Conservation (phyloP, 78 protist species). For the Dictyostelium intermedium region DNA sequence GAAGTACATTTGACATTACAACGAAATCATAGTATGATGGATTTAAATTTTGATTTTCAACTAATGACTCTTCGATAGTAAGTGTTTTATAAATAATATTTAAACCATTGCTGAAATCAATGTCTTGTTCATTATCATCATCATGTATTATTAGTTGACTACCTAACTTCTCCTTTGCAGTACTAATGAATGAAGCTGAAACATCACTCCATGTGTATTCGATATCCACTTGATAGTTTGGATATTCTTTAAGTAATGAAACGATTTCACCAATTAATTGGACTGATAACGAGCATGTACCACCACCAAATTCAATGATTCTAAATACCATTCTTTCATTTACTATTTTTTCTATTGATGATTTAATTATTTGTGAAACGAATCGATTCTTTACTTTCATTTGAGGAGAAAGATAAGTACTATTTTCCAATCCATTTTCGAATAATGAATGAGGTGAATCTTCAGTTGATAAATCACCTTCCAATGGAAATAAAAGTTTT, state of each 20-base stretch:
- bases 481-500: too few relatives aligned
- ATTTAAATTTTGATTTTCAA: not conserved
- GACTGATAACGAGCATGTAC: not conserved
- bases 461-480: too few relatives aligned
- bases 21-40: slow-evolving; percentile 25
- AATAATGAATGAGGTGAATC: too few relatives aligned
- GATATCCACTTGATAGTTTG: not conserved
- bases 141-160: not conserved
- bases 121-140: too few relatives aligned
- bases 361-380: not conserved
- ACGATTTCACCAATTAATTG: not conserved
- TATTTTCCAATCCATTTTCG: too few relatives aligned
- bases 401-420: too few relatives aligned
- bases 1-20: not conserved
- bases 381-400: not conserved
- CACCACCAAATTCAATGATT: slow-evolving; percentile 5
- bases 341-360: not conserved
- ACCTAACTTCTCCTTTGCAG: not conserved
- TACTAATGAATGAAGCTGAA: not conserved
- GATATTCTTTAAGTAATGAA: not conserved
- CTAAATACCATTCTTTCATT: not conserved
- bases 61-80: not conserved
- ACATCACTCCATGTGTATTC: not conserved
- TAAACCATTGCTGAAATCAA: not conserved
- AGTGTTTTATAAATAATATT: not conserved